Base-by-base conservation (phyloP, 805 yeast species). In the Wickerhamomyces bisporus region DNA sequence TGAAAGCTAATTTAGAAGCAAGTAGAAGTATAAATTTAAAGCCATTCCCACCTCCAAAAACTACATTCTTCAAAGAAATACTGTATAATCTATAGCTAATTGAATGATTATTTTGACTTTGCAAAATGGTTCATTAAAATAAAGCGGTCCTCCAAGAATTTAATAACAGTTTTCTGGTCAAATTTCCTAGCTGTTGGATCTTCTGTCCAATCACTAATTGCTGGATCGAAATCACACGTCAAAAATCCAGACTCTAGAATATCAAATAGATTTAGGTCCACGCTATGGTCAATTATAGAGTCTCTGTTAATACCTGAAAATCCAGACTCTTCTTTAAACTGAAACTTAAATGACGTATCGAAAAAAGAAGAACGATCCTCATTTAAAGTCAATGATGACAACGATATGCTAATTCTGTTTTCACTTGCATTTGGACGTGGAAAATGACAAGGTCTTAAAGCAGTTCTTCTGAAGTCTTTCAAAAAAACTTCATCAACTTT, bases 21-120 rank as follows among this genome's bases (percentile, higher is more conserved):
- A 34, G 48, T 6, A 48, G 50, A 5, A 16, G n/a, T 1, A 32
- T 34, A 4, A 32, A 40, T 4, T 41, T 55, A 17, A 26, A 42
- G 8, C 14, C 26, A 8, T 39, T 65, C 13, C 57, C 57, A 2
- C 29, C 36, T 5, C 60, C 64, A 1, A 42, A 48, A 11, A 55
- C 50, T 0, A 20, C 30, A 3, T 25, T 35, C 1, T 30, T 49
- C 8, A 41, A 35, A 14, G 12, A 27, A 2, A 38, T 49, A 1
- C 35, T 28, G 20, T 3, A 32, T 32, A 7, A 21, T 21, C 24
- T 21, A 21, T 21, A 21, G 7, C 7, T 21, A 21, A 21, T 7
- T 21, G 10, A 21, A 21, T 7, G 10, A 7, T 21, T 10, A 21
- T 10, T 7, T 21, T 21, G 10, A 21, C 10, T 21, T 21, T 21